phyloP scores from a whole-genome alignment of 306 rosid genomes.

The Rosa lucieae region DNA sequence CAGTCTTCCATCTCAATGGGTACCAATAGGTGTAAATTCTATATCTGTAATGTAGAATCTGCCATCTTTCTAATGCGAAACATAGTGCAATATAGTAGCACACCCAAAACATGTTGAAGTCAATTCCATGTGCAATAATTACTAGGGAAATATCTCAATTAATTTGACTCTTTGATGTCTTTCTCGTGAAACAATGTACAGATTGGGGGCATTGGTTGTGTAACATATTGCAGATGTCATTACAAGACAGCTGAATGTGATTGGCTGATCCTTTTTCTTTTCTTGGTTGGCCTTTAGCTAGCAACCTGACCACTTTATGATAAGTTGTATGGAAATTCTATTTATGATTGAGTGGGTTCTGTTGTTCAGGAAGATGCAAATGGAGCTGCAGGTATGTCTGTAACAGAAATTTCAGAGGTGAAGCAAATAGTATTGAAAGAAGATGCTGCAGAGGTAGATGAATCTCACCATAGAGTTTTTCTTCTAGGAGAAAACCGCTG shows the following conservation, averaged over 20 bases:
- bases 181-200: neutral
- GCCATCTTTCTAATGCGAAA: neutral
- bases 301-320: neutral
- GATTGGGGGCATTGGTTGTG: neutral
- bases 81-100: neutral
- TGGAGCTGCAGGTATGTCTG: conserved; percentile 63
- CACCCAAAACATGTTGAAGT: neutral
- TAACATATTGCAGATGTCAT: neutral
- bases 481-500: conserved; percentile 94
- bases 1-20: neutral
- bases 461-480: conserved; percentile 60
- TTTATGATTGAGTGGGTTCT: neutral
- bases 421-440: conserved; percentile 47
- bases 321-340: neutral
- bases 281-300: neutral
- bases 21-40: neutral
- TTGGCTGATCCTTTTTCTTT: neutral
- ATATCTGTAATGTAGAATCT: neutral
- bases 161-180: neutral
- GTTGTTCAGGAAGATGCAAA: conserved; percentile 55
- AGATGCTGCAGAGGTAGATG: conserved; percentile 35
- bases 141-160: neutral
- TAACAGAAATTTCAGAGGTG: conserved; percentile 51
- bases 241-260: neutral
- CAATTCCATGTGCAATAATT: neutral